Evolutionary conservation across 805 yeast species (phyloP).

Genomic region (Danielia reshetovae): DNA sequence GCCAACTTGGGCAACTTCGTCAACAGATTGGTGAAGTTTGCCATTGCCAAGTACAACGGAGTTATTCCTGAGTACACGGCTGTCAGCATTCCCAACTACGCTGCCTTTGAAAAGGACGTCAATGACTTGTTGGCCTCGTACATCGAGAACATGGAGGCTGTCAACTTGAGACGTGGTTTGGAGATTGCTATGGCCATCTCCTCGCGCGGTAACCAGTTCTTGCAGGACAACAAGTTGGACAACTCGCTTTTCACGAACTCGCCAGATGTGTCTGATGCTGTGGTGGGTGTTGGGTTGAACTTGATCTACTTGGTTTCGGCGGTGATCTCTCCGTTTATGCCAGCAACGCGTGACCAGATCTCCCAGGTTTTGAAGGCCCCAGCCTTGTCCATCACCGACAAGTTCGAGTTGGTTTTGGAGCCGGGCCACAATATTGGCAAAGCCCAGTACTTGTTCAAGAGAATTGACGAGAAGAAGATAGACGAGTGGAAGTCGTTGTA

Average conservation of each 20-base stretch:
- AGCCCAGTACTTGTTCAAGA: conserved; percentile 85
- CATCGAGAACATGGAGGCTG: conserved; percentile 69
- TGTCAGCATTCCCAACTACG: conserved; percentile 44
- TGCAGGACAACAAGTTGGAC: conserved; percentile 94
- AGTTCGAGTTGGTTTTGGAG: conserved; percentile 61
- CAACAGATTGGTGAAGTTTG: conserved; percentile 88
- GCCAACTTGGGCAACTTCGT: conserved; percentile 97
- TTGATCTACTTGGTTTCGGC: conserved; percentile 83
- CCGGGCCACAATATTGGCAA: conserved; percentile 86
- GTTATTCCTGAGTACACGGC: conserved; percentile 70
- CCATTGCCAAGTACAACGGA: conserved; percentile 85
- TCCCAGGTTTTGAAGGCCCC: conserved; percentile 82
- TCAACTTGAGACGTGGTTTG: conserved; percentile 81
- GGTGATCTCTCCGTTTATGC: conserved; percentile 84
- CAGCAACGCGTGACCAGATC: conserved; percentile 70
- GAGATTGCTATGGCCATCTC: conserved; percentile 90
- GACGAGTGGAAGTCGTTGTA: conserved; percentile 82
- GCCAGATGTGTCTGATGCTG: conserved; percentile 85
- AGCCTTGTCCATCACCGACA: conserved; percentile 68
- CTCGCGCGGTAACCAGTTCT: conserved; percentile 89
- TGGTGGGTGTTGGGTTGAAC: conserved; percentile 87
- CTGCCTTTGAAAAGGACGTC: conserved; percentile 49
- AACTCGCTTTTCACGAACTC: conserved; percentile 72
- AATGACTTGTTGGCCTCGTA: conserved; percentile 59
- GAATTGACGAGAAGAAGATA: conserved; percentile 87